phyloP scores from a whole-genome alignment of 257 asterid species.

The Vinca minor region DNA sequence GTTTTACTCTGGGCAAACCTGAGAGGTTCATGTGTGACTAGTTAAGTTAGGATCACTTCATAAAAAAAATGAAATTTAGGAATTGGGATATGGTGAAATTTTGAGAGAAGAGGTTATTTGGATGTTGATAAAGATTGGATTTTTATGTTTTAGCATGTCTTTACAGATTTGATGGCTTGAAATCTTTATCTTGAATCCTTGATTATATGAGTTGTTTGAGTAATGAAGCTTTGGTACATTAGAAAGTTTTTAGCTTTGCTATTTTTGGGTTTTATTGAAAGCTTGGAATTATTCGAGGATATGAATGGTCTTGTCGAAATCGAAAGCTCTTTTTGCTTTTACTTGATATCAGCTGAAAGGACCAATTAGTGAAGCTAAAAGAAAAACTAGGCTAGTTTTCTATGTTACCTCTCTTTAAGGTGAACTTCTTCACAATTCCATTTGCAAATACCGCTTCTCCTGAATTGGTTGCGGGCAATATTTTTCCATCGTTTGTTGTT shows the following conservation, averaged over 20 bases:
- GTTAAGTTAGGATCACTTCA: no score
- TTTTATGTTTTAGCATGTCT: no score
- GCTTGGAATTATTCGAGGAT: no score
- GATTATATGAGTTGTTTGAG: neutral
- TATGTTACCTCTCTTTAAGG: no score
- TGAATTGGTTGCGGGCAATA: neutral
- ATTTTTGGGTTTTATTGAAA: no score
- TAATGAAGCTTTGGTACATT: neutral
- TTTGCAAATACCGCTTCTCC: neutral
- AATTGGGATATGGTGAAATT: neutral
- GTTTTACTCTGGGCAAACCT: no score
- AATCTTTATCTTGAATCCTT: no score
- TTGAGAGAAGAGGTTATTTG: no score
- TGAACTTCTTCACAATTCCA: neutral
- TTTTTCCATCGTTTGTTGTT: neutral
- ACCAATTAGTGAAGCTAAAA: neutral
- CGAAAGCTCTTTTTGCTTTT: neutral
- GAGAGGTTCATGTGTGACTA: no score
- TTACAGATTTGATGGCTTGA: no score
- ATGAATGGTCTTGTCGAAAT: no score
- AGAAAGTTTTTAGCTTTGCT: neutral
- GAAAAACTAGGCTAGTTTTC: neutral
- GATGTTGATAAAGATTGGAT: constrained; percentile 4
- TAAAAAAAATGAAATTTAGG: neutral
- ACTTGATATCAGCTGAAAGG: neutral